phyloP scores from a whole-genome alignment of 1,139 yeast species.

The Blastobotrys arbuscula region DNA sequence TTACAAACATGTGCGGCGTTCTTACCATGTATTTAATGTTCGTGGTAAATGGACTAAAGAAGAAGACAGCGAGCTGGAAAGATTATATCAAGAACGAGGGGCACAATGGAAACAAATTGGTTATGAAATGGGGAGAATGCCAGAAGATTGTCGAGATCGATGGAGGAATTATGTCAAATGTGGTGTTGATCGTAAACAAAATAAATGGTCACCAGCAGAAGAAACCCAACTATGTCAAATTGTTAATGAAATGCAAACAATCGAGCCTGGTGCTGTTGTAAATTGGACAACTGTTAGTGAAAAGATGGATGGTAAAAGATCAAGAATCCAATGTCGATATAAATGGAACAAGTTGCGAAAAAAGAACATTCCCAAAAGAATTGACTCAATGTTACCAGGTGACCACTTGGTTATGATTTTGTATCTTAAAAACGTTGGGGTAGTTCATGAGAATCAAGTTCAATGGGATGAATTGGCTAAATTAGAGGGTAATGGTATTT shows the following conservation, averaged over 20 bases:
- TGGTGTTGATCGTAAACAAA: conserved; percentile 64
- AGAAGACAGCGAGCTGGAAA: conserved; percentile 65
- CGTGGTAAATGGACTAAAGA: conserved; percentile 85
- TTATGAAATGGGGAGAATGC: conserved; percentile 78
- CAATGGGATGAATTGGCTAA: conserved; percentile 60
- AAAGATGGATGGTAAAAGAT: conserved; percentile 78
- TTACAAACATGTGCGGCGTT: conserved; percentile 85
- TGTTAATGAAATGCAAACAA: conserved; percentile 40
- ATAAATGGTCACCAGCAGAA: conserved; percentile 76
- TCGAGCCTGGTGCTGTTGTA: conserved; percentile 38
- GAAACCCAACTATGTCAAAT: conserved; percentile 57
- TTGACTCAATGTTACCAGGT: conserved; percentile 43
- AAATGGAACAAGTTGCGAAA: conserved; percentile 82
- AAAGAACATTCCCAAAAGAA: conserved; percentile 22
- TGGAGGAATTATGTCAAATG: conserved; percentile 95
- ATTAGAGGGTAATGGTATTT: conserved; percentile 38
- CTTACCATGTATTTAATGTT: conserved; percentile 78
- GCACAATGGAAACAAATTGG: conserved; percentile 89
- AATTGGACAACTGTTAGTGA: conserved; percentile 93
- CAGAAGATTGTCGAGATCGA: conserved; percentile 93
- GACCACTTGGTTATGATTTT: conserved; percentile 51
- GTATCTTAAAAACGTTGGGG: conserved; percentile 46
- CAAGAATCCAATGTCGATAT: conserved; percentile 90
- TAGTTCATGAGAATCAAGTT: conserved; percentile 44
- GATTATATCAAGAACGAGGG: conserved; percentile 58